Base-by-base conservation (phyloP, 176 grass and related monocot species). In the Urochloa ruziziensis region DNA sequence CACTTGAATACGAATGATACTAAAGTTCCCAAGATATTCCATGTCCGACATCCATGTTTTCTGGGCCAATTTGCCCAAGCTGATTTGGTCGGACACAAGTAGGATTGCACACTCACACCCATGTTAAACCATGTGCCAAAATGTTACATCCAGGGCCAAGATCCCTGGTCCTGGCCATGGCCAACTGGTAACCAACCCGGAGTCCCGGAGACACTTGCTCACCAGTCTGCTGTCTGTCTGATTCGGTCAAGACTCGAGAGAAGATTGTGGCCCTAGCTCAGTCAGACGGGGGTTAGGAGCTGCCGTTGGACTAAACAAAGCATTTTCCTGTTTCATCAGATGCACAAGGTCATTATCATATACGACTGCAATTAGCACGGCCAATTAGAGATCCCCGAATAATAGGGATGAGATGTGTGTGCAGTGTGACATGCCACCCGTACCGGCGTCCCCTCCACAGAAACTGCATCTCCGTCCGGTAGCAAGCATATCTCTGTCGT, bases 171-270 rank as follows among this genome's bases (percentile, higher is more conserved):
- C 42, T 62, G 25, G 54, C n/a, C 56, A 52, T 18, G 83, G 54
- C 53, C 64, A 62, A 21, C 30, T 47, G 65, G 3, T 36, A 48
- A 10, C 65, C 65, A 62, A 62, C 52, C 44, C 10, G 64, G 66
- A n/a, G n/a, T n/a, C n/a, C n/a, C n/a, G 30, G 53, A 15, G 74
- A 49, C 37, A 43, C 78, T 27, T 14, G 8, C 39, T 69, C n/a
- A 15, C 30, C 67, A 68, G 39, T 36, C 64, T 28, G 74, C 75
- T 79, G 53, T 54, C 25, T 85, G 83, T 71, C 83, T 78, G 83
- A 54, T 59, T 68, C 15, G 63, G 6, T 70, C 74, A 37, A 17
- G 63, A 37, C n/a, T n/a, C n/a, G n/a, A n/a, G n/a, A 48, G 33
- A 83, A 42, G 49, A 0, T 66, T 66, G 78, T 68, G 47, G 61